A percentile compares a stretch with the other conserved stretches of the same genome.
These are phyloP conservation scores for Lactuca saligna DNA, from an alignment of 129 eudicot species.

Conservation along the genomic window DNA sequence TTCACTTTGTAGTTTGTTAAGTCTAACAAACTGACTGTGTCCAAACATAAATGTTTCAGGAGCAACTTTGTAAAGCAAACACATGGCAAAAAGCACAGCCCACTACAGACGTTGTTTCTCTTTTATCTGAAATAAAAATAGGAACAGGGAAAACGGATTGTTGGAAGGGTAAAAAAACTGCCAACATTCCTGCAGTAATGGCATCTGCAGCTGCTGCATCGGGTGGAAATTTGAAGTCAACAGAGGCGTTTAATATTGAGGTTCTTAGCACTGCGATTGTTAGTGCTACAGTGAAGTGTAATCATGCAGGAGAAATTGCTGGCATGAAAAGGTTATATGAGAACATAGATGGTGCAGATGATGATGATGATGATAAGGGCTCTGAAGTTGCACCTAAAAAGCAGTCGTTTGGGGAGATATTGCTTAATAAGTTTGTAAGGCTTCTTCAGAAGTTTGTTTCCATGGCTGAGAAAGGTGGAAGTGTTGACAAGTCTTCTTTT, in stretches of 20 bases:
- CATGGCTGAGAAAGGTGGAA: conserved; percentile 81
- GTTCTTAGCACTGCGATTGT: conserved; percentile 93
- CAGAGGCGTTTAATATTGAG: conserved; percentile 83
- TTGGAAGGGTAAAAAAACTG: conserved; percentile 89
- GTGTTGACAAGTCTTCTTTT: conserved; percentile 81
- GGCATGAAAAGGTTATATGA: conserved; percentile 97
- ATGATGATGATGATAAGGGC: conserved; percentile 56
- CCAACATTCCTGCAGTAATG: conserved; percentile 98
- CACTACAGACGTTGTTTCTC: conserved; percentile 89
- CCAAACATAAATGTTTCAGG: conserved; percentile 38
- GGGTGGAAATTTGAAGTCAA: conserved; percentile 75
- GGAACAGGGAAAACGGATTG: conserved; percentile 86
- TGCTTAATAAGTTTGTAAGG: conserved; percentile 75
- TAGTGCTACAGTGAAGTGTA: conserved; percentile 93
- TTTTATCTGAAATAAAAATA: conserved; percentile 84
- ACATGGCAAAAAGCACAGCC: conserved; percentile 91
- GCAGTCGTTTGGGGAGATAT: conserved; percentile 71
- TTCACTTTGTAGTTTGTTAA: too few relatives aligned
- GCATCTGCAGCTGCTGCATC: conserved; percentile 99
- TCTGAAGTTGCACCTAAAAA: conserved; percentile 47
- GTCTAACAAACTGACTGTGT: too few relatives aligned
- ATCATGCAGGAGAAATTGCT: conserved; percentile 97
- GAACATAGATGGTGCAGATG: conserved; percentile 72
- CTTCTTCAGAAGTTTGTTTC: conserved; percentile 90
- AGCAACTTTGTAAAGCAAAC: conserved; percentile 91